Base-by-base conservation (phyloP, 768 basidiomycete genomes). In the Suillus tomentosus region DNA sequence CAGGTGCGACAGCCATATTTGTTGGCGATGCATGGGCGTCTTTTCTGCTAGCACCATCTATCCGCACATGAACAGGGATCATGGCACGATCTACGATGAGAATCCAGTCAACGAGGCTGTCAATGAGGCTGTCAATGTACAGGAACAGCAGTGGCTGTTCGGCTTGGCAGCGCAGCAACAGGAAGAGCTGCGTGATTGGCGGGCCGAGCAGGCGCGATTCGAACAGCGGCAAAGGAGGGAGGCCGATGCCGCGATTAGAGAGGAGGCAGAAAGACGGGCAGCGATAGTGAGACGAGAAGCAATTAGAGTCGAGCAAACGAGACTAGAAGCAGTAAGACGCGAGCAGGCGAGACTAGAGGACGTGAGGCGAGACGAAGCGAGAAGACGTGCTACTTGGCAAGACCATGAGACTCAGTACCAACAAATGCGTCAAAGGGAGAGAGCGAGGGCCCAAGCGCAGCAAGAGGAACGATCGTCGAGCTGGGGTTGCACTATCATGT, bases 1-100 rank as follows among this genome's bases (percentile, higher is more conserved):
- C 24, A 87, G 83, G 56, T 94, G 92, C 72, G 80, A 84, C 56
- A 89, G 87, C 1, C 92, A 94, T 72, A 87, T 89, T 2, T 94
- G 92, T 66, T 94, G 92, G 92, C 72, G 73, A 9, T 88, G 87
- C 63, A 72, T 85, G 76, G 72, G 72, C 9, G 57, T 76, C 5
- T 87, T 87, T 55, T 64, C 63, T 0, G 22, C 3, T 0, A 63
- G 39, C 0, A 69, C 72, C 6, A 76, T 81, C 17, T 80, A 81
- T 54, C 1, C 10, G 0, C 84, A 85, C 54, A 79, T 85, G 80
- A 59, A 59, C 11, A 15, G 1, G 0, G 70, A 34, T 2, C 80
- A 81, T 66, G 76, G 74, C 39, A 67, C 69, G n/a, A 73, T 74
- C 22, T 55, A 75, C 15, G 74, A 64, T 13, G 67, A 70, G 31